Evolutionary conservation across 768 basidiomycete genomes (phyloP), one percentile per base, ranked within the genome.

Genomic region (Suillus subalutaceus): DNA sequence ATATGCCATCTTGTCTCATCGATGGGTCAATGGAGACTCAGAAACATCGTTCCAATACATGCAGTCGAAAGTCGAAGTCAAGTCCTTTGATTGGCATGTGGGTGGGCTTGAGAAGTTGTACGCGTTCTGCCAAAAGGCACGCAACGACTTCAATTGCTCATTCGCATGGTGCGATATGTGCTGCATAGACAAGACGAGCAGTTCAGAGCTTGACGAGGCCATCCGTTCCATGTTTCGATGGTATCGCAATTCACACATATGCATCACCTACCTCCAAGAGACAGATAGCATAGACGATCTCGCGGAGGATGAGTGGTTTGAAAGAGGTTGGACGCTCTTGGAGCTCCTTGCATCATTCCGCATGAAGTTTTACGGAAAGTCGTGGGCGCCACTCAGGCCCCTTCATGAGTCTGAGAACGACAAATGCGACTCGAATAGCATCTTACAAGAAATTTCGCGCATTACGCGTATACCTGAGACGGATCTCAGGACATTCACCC

Each of bases 151-250:
- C 43, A 44, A 46, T 18, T 65, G 66, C 52, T 37, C 43, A 7
- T 67, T 62, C 13, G 70, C 58, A 26, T 70, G 69, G 70, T 62
- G 56, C 32, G 69, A 70, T 32, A 67, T 67, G 23, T 67, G 63
- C 30, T 71, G 70, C 48, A 68, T 70, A 58, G 67, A 71, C 65
- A 71, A 65, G 38, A 50, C 65, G 13, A 71, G 69, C 55, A 71
- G 69, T 37, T 60, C 70, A 20, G 70, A 70, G n/a, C 64, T 71
- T 9, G 66, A 68, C 20, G 66, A 66, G 37, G 66, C 66, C 43
- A 57, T 66, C 52, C 50, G 66, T 13, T 66, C 66, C 30, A 66
- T 66, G 66, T 66, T 64, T 26, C 52, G 66, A 44, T 66, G 66
- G 66, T 66, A 66, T 26, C 66, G 55, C 40, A 66, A 66, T 57